Evolutionary conservation across 345 rosid genomes (phyloP).

Genomic region (Citrus unshiu): DNA sequence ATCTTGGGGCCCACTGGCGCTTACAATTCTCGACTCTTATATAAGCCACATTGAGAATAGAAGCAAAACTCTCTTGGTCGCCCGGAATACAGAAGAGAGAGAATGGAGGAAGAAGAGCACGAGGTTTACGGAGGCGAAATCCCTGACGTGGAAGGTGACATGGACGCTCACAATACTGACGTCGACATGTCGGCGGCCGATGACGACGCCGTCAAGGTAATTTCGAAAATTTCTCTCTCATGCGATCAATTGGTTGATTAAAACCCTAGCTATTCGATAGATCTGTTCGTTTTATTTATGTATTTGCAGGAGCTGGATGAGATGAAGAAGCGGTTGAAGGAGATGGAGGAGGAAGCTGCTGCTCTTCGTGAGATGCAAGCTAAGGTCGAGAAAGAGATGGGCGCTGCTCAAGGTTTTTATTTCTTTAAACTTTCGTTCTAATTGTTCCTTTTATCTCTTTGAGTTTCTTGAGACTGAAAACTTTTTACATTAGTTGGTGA

Average conservation of each 20-base stretch:
- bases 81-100: not conserved
- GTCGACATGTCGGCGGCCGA: constrained; percentile 74
- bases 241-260: not conserved
- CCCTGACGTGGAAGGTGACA: constrained; percentile 84
- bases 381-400: constrained; percentile 98
- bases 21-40: not conserved
- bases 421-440: no score
- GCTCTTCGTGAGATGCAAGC: constrained; percentile 99
- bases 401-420: constrained; percentile 70
- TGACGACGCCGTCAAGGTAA: constrained; percentile 81
- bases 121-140: constrained; percentile 98
- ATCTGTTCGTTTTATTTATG: not conserved
- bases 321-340: constrained; percentile 95
- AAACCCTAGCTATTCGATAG: constrained; percentile 7
- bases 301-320: constrained; percentile 77
- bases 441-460: not conserved
- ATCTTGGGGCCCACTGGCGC: not conserved
- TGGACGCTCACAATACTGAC: constrained; percentile 59
- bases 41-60: not conserved
- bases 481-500: not conserved
- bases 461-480: not conserved
- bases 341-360: constrained; percentile 98
- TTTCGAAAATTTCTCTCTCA: not conserved
- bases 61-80: not conserved
- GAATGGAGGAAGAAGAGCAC: constrained; percentile 91